These are phyloP conservation scores for Umbelopsis ramanniana DNA, from an alignment of 192 early-diverging fungal species.

Conservation along the genomic window DNA sequence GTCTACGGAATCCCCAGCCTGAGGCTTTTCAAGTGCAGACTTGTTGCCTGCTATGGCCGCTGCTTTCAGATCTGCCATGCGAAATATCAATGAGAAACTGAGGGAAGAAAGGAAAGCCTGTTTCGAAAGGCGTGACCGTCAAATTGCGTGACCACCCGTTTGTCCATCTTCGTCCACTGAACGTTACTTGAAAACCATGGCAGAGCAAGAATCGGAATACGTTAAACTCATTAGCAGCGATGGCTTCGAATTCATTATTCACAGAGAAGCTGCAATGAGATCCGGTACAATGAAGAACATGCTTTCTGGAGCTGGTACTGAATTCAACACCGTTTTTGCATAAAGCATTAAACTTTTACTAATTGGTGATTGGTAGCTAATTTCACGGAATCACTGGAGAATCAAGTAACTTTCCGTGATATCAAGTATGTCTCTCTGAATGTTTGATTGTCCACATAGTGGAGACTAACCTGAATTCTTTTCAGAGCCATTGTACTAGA, in stretches of 20 bases:
- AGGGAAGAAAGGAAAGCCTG: no score
- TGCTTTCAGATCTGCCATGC: neutral
- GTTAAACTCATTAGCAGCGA: slow-evolving; percentile 90
- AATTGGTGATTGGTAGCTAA: slow-evolving; percentile 57
- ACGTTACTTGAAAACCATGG: neutral
- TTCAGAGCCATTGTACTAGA: slow-evolving; percentile 87
- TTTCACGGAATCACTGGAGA: slow-evolving; percentile 91
- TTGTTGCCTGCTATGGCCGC: neutral
- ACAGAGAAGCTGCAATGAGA: slow-evolving; percentile 84
- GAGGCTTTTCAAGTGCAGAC: neutral
- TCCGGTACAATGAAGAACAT: slow-evolving; percentile 96
- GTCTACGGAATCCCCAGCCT: neutral
- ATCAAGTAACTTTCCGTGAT: slow-evolving; percentile 85
- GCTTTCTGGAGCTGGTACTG: slow-evolving; percentile 81
- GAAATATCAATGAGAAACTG: neutral
- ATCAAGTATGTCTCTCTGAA: slow-evolving; percentile 70
- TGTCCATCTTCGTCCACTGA: neutral
- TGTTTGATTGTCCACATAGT: slow-evolving; percentile 2
- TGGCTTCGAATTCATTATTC: slow-evolving; percentile 88
- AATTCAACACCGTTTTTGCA: neutral
- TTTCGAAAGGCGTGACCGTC: neutral
- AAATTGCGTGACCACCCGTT: neutral
- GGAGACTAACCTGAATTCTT: neutral
- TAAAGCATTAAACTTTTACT: neutral
- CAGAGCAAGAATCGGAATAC: slow-evolving; percentile 39